phyloP scores from a whole-genome alignment of 768 basidiomycete genomes.

The Phaeolepiota aurea region DNA sequence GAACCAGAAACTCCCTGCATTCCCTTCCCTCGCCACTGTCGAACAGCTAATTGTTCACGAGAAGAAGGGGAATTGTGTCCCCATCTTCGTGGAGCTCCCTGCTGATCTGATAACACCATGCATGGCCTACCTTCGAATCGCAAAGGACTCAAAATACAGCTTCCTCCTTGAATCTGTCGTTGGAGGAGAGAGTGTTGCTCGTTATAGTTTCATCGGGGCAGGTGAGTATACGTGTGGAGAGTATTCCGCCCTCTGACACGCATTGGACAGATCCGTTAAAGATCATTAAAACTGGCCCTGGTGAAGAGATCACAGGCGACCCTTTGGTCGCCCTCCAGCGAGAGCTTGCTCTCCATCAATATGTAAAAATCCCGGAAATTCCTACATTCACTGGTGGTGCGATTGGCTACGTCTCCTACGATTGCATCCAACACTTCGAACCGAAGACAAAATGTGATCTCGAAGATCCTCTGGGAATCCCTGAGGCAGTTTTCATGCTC shows the following conservation, averaged over 20 bases:
- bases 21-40: conserved; percentile 66
- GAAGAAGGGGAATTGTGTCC: conserved; percentile 87
- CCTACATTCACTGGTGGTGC: conserved; percentile 96
- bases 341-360: conserved; percentile 80
- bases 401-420: conserved; percentile 95
- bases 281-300: conserved; percentile 81
- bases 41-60: conserved; percentile 73
- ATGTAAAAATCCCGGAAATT: conserved; percentile 85
- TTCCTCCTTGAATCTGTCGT: conserved; percentile 93
- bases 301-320: conserved; percentile 78
- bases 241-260: neutral
- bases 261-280: conserved; percentile 75
- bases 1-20: conserved; percentile 58
- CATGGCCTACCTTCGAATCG: conserved; percentile 89
- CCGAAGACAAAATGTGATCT: conserved; percentile 78
- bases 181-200: conserved; percentile 82
- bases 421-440: conserved; percentile 95
- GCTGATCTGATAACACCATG: conserved; percentile 96
- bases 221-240: conserved; percentile 37
- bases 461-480: conserved; percentile 76
- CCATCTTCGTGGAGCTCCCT: conserved; percentile 86
- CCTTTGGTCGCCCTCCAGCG: conserved; percentile 79
- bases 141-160: conserved; percentile 89
- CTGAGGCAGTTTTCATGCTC: conserved; percentile 95
- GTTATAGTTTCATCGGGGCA: conserved; percentile 95